phyloP scores from a whole-genome alignment of 441 rosid species.

The Corymbia citriodora region DNA sequence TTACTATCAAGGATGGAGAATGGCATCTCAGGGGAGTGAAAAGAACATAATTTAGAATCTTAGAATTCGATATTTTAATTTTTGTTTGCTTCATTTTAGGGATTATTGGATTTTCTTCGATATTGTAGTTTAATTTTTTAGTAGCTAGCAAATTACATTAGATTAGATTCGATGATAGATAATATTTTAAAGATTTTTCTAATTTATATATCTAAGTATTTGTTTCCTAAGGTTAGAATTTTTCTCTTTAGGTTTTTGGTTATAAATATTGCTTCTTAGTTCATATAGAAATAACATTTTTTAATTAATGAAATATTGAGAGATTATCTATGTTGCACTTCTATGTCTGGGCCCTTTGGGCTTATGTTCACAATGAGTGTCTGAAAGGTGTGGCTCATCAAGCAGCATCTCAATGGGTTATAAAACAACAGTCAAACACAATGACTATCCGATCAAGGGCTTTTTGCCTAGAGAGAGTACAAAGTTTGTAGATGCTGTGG shows the following conservation, averaged over 20 bases:
- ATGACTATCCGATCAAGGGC: no score
- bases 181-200: not conserved
- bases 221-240: not conserved
- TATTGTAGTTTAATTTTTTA: not conserved
- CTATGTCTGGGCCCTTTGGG: not conserved
- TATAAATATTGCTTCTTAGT: not conserved
- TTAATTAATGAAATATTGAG: not conserved
- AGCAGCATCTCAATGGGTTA: no score
- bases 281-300: not conserved
- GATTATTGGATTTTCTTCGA: not conserved
- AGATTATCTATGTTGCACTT: not conserved
- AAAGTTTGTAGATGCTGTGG: no score
- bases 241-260: not conserved
- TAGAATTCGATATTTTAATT: accelerated
- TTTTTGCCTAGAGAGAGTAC: no score
- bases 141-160: not conserved
- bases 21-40: no score
- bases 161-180: not conserved
- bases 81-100: not conserved
- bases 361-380: not conserved
- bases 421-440: no score
- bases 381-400: not conserved
- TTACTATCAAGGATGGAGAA: no score
- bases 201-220: no score
- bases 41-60: not conserved